Conservation (phyloP, 495 filamentous ascomycete genomes). For the Aspergillus incahuasiensis region DNA sequence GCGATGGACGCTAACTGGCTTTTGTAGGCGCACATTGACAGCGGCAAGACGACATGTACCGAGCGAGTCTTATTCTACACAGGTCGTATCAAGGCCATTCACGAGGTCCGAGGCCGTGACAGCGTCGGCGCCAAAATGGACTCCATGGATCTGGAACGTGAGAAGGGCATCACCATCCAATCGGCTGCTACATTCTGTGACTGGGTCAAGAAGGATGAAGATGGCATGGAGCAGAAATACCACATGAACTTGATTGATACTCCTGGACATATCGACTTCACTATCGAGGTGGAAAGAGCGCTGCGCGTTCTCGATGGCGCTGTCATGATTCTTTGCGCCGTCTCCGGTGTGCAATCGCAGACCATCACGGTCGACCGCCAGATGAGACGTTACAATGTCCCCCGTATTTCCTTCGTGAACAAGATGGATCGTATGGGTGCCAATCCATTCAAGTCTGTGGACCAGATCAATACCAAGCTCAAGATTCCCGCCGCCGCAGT, state of each 20-base stretch:
- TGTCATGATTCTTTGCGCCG: constrained; percentile 97
- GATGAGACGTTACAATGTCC: constrained; percentile 97
- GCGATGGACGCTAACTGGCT: constrained; percentile 13
- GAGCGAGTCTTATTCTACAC: constrained; percentile 99
- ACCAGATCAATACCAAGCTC: constrained; percentile 94
- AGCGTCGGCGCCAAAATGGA: constrained; percentile 99
- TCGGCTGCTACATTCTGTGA: constrained; percentile 97
- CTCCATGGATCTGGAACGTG: constrained; percentile 97
- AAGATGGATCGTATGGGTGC: constrained; percentile 99
- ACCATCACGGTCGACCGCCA: constrained; percentile 98
- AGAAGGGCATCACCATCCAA: constrained; percentile 98
- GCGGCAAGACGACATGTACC: constrained; percentile 94
- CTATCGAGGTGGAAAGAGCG: constrained; percentile 97
- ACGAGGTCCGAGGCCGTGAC: constrained; percentile 95
- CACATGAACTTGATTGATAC: constrained; percentile 99
- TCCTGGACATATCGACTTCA: constrained; percentile 98
- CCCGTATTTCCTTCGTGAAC: constrained; percentile 93
- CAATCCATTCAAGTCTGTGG: constrained; percentile 95
- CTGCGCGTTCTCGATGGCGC: constrained; percentile 94
- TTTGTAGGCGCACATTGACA: constrained; percentile 90
- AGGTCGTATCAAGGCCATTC: constrained; percentile 91
- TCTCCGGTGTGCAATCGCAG: constrained; percentile 94
- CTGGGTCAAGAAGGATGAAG: constrained; percentile 78
- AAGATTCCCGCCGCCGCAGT: constrained; percentile 88
- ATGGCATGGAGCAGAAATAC: constrained; percentile 79